A percentile compares a stretch with the other conserved stretches of the same genome.
Conservation (phyloP, 257 asterid genomes). For the Penstemon davidsonii region DNA sequence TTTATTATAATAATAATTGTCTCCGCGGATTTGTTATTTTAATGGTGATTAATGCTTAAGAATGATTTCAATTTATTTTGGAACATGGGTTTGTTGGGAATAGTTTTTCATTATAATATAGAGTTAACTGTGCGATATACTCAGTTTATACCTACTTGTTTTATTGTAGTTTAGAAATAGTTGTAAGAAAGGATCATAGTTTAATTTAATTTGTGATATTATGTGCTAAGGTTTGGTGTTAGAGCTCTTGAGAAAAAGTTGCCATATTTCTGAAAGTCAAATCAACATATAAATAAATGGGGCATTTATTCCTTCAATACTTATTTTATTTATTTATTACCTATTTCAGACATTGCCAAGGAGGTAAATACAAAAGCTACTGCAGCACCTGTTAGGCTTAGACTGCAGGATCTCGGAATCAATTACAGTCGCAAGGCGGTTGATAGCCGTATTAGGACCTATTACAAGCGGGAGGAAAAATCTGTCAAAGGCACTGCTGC, state of each 20-base stretch:
- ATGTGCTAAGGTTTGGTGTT: constrained; percentile 1
- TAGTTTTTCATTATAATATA: not conserved
- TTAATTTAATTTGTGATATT: not conserved
- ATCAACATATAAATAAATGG: constrained; percentile 27
- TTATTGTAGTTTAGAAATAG: not conserved
- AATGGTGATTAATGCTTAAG: constrained; percentile 6
- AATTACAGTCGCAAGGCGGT: too few relatives aligned
- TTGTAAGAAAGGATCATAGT: not conserved
- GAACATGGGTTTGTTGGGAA: not conserved
- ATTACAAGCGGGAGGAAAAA: too few relatives aligned
- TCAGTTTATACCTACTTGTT: not conserved
- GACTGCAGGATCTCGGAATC: too few relatives aligned
- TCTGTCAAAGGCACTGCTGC: too few relatives aligned
- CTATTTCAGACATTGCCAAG: too few relatives aligned
- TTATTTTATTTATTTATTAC: too few relatives aligned
- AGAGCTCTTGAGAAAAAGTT: not conserved
- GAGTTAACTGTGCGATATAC: too few relatives aligned
- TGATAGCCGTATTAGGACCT: too few relatives aligned
- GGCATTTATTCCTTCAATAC: constrained; percentile 47
- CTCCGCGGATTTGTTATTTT: not conserved
- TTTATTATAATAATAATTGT: not conserved
- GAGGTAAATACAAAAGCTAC: too few relatives aligned
- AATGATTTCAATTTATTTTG: not conserved
- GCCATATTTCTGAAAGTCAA: not conserved
- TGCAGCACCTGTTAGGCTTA: too few relatives aligned